Conservation (phyloP, 2,329 filamentous ascomycete species). For the Hypomyces rosellus region DNA sequence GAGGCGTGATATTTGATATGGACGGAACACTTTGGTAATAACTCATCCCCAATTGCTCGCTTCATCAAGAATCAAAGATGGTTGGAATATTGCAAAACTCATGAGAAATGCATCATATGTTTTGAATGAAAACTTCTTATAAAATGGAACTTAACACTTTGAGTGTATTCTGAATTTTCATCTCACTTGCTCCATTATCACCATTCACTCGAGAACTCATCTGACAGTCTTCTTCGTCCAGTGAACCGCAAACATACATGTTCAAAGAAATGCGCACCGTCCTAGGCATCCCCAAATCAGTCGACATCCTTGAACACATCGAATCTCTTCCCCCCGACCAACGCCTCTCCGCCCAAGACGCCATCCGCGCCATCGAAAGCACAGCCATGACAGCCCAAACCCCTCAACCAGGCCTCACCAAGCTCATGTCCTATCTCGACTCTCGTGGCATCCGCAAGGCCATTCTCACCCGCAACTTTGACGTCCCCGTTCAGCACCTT, state of each 20-base stretch:
- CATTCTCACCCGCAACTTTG: slow-evolving; percentile 93
- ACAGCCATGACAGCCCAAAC: slow-evolving; percentile 72
- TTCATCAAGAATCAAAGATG: too few species aligned
- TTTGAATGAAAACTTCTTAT: too few species aligned
- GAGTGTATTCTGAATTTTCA: background rate
- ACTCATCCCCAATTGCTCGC: too few species aligned
- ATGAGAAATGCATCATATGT: too few species aligned
- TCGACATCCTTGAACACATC: slow-evolving; percentile 87
- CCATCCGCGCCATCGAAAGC: slow-evolving; percentile 74
- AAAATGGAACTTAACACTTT: too few species aligned
- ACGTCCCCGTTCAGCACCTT: slow-evolving; percentile 67
- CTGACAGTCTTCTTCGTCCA: slow-evolving; percentile 27
- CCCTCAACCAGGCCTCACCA: slow-evolving; percentile 71
- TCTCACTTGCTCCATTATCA: background rate
- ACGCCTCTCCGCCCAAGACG: slow-evolving; percentile 60
- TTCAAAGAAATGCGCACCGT: slow-evolving; percentile 77
- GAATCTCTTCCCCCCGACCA: slow-evolving; percentile 58
- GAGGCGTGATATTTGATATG: slow-evolving; percentile 78
- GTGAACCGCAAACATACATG: slow-evolving; percentile 92
- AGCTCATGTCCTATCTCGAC: slow-evolving; percentile 80
- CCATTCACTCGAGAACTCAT: slow-evolving; percentile 8
- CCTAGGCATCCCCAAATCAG: slow-evolving; percentile 62
- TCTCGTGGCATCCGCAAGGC: slow-evolving; percentile 61
- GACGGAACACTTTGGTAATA: slow-evolving; percentile 88
- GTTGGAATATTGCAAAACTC: too few species aligned